These are phyloP conservation scores for Ascoidea rubescens DNA, from an alignment of 805 yeast genomes.

Conservation along the genomic window DNA sequence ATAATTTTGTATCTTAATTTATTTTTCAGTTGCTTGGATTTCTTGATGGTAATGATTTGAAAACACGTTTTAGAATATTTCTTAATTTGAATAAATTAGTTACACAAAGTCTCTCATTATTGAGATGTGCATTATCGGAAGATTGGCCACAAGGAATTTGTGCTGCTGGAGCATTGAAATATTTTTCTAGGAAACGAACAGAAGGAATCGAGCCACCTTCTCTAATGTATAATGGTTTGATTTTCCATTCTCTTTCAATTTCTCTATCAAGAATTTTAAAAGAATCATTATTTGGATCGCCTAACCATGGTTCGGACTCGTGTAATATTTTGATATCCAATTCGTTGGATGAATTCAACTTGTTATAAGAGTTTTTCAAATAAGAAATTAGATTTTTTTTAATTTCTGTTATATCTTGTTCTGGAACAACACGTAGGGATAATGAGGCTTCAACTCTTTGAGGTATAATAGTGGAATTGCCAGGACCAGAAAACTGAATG, in stretches of 20 bases:
- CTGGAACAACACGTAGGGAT: conserved; percentile 82
- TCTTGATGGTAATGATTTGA: conserved; percentile 24
- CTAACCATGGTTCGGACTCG: conserved; percentile 95
- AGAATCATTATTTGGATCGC: conserved; percentile 66
- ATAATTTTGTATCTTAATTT: too few relatives aligned
- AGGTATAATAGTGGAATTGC: conserved; percentile 82
- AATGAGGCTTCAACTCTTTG: conserved; percentile 61
- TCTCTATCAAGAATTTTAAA: conserved; percentile 55
- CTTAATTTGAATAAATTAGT: conserved; percentile 66
- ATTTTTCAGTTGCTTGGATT: too few relatives aligned
- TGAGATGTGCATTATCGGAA: conserved; percentile 86
- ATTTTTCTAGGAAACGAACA: conserved; percentile 69
- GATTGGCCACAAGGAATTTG: conserved; percentile 96
- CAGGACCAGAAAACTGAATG: conserved; percentile 79
- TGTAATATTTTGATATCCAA: conserved; percentile 50
- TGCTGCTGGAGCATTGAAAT: conserved; percentile 77
- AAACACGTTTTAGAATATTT: conserved; percentile 41
- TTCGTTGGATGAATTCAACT: conserved; percentile 45
- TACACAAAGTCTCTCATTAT: conserved; percentile 73
- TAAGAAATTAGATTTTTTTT: conserved; percentile 34
- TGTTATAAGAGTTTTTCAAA: conserved; percentile 32
- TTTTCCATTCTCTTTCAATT: conserved; percentile 57
- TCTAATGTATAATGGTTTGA: conserved; percentile 72
- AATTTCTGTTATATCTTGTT: conserved; percentile 53
- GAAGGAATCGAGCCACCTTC: conserved; percentile 98